phyloP scores from a whole-genome alignment of 2,329 filamentous ascomycete genomes.

The Dactylellina parvicollis region DNA sequence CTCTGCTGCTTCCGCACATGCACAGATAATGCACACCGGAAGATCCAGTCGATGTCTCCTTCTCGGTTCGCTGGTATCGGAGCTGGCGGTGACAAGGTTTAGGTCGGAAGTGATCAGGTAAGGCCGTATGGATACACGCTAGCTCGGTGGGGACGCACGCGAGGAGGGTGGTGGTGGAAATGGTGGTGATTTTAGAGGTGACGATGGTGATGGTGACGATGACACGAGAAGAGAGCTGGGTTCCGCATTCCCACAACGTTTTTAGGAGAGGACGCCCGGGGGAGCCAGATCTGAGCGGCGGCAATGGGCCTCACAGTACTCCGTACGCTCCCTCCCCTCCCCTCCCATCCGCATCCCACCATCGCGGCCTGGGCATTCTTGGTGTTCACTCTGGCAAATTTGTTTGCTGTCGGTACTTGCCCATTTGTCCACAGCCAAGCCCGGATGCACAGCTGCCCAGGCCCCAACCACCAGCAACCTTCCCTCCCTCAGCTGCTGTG shows the following conservation, averaged over 20 bases:
- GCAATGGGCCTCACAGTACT: not conserved
- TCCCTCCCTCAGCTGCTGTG: no score
- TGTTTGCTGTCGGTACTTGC: constrained; percentile 5
- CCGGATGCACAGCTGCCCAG: constrained; percentile 22
- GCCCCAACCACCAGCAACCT: not conserved
- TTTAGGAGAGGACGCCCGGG: constrained; percentile 18
- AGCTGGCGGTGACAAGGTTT: no score
- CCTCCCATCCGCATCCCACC: constrained; percentile 29
- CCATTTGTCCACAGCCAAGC: constrained; percentile 31
- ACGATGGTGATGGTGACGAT: not conserved
- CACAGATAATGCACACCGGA: not conserved
- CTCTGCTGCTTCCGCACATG: not conserved
- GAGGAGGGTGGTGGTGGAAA: not conserved
- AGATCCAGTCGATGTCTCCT: not conserved
- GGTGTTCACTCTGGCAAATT: constrained; percentile 41
- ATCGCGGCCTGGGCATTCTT: constrained; percentile 53
- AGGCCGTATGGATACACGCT: no score
- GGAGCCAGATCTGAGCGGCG: not conserved
- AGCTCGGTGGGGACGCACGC: no score
- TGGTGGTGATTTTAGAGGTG: not conserved
- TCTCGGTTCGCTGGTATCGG: no score
- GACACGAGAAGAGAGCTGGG: constrained; percentile 1
- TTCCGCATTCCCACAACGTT: constrained; percentile 10
- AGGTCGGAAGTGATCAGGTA: no score
- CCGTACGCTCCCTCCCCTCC: not conserved